Evolutionary conservation across 257 asterid species (phyloP).

Genomic region (Solanum appendiculatum): DNA sequence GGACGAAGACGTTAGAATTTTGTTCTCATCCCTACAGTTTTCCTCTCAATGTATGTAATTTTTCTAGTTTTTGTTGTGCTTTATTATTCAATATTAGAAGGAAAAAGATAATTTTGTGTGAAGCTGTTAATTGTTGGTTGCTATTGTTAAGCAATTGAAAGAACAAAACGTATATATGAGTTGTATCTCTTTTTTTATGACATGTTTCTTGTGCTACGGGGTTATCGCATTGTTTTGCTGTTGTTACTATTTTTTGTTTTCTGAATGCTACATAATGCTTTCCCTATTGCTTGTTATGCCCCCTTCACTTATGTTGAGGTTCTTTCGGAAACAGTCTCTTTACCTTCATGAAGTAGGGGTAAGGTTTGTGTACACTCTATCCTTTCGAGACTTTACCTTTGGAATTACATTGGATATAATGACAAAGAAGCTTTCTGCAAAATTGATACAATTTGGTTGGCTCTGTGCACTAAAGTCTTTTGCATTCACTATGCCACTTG

Average conservation of each 20-base stretch:
- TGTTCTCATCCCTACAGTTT: neutral
- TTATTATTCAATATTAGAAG: neutral
- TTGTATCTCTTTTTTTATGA: neutral
- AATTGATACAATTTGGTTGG: neutral
- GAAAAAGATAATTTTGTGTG: neutral
- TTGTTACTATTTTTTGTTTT: neutral
- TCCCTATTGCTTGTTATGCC: neutral
- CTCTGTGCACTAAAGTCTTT: neutral
- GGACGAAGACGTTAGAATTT: neutral
- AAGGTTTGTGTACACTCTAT: neutral
- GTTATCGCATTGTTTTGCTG: neutral
- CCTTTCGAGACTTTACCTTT: neutral
- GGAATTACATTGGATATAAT: neutral
- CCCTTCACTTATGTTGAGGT: neutral
- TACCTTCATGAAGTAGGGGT: neutral
- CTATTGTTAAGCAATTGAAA: neutral
- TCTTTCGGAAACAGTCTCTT: neutral
- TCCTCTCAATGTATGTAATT: neutral
- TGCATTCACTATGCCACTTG: neutral
- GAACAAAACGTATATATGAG: neutral
- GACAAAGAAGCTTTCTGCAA: neutral
- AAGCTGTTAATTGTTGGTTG: neutral
- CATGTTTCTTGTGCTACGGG: neutral
- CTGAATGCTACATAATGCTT: neutral
- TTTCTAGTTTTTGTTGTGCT: neutral